Base-by-base conservation (phyloP, 345 rosid genomes). In the Lepidium didymum region DNA sequence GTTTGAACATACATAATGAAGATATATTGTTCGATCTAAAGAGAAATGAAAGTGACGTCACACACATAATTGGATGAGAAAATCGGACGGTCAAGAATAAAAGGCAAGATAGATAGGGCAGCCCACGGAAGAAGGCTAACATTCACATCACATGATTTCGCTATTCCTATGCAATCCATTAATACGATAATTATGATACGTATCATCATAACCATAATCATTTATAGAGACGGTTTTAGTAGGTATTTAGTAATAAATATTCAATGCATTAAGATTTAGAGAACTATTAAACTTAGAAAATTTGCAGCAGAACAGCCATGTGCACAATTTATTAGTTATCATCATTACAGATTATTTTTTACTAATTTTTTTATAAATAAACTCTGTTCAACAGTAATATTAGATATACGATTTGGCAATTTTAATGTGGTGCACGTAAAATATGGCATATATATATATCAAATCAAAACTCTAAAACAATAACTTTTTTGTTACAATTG, bases 101-200 rank as follows among this genome's bases (percentile, higher is more conserved):
- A 19, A 53, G 12, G 42, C 6, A 29, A 18, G 53, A 67, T 61
- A 68, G 58, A 57, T 16, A 5, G 46, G 8, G 56, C 12, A 58
- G 13, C 29, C 75, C 68, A 52, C 31, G 21, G 53, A 43, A 14
- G 4, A 3, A 72, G 70, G 76, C 50, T 29, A 29, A 3, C 7
- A 38, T 27, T 35, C 18, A 55, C 49, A 18, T 72, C 76, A 64
- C 70, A 72, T 72, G 70, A 63, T 58, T 15, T 45, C 6, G 37
- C 7, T 46, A 15, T 72, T 64, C 64, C 64, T 15, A 72, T 72
- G 64, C 43, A 55, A 63, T 71, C 68, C 49, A 52, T 71, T 33
- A 41, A 10, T 50, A 51, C 52, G 42, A 27, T 23, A 50, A 10
- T 47, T 16, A 54, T 35, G 14, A 62, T 43, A 16, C 23, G n/a